Percentiles rank a stretch among this genome's conserved stretches.
Conservation (phyloP, 495 filamentous ascomycete species). For the Articulospora tetracladia region DNA sequence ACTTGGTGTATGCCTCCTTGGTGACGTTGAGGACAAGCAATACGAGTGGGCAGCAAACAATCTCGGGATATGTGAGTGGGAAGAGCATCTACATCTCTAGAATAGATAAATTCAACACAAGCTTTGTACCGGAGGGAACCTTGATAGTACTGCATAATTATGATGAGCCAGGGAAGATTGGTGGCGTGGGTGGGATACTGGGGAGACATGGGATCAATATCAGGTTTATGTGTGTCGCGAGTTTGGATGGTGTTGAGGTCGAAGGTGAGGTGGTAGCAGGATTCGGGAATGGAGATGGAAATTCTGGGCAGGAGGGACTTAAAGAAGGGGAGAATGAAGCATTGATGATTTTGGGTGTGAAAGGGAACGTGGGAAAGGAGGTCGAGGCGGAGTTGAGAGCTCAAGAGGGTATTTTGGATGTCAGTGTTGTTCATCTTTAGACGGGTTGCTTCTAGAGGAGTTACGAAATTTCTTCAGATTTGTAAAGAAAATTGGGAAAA, state of each 20-base stretch:
- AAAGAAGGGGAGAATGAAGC: constrained; percentile 46
- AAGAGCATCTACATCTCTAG: constrained; percentile 59
- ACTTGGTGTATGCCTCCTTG: constrained; percentile 51
- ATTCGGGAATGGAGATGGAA: no score
- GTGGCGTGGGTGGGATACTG: constrained; percentile 59
- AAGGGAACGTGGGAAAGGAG: constrained; percentile 48
- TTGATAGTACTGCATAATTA: constrained; percentile 67
- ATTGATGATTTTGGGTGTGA: constrained; percentile 70
- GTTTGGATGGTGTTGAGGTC: constrained; percentile 35
- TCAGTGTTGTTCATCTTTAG: constrained; percentile 44
- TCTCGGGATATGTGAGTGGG: constrained; percentile 60
- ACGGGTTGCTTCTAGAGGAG: no score
- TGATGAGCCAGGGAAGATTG: constrained; percentile 70
- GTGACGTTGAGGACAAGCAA: constrained; percentile 47
- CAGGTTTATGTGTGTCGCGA: constrained; percentile 65
- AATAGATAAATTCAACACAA: constrained; percentile 58
- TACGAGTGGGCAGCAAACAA: constrained; percentile 44
- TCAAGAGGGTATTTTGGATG: constrained; percentile 59
- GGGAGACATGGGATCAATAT: constrained; percentile 66
- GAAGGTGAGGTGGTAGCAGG: constrained; percentile 8
- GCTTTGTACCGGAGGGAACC: constrained; percentile 60
- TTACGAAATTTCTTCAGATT: no score
- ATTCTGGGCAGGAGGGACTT: constrained; percentile 12
- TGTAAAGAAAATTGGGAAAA: no score
- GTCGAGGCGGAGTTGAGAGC: constrained; percentile 50